Base-by-base conservation (phyloP, 768 basidiomycete genomes). In the Tubosaeta sp. region DNA sequence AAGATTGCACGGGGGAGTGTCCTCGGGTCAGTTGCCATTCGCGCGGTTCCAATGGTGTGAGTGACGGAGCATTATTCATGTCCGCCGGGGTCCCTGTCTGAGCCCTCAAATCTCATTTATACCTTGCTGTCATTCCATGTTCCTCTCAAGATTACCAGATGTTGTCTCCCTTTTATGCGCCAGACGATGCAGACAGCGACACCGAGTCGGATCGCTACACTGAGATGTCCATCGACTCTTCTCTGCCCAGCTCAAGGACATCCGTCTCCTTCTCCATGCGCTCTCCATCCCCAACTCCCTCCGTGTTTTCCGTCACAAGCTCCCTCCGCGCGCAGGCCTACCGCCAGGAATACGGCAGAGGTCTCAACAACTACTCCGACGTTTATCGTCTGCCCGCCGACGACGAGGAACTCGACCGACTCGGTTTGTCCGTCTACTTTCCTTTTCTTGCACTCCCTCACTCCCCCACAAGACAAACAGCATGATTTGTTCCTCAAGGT, bases 341-440 rank as follows among this genome's bases (percentile, higher is more conserved):
- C 68, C 77, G 75, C 48, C 75, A 81, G 25, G 86, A 89, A 60
- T 83, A 80, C 51, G 88, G 87, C 0, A 75, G 88, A 36, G 77
- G 73, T 29, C 64, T 90, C 39, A 90, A 90, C 69, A 88, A 82
- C 55, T 85, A 86, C 56, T 90, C 88, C 2, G 86, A 90, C 40
- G 76, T 90, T 2, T 91, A 91, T 61, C 77, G 78, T 38, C 72
- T 91, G 24, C 86, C 89, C 12, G 89, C 87, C 24, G 89, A 90
- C 55, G 83, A 85, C 8, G 86, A 88, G 58, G 89, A 90, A 56
- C 68, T 87, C 22, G 76, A 81, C 29, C 78, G 87, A 51, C 76
- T 88, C 32, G 77, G 87, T 87, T 55, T 41, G 79, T 68, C 38
- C 12, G 32, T 12, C 21, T 21, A 6, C 6, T 32, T 44, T 49